Evolutionary conservation across 192 early-diverging fungal genomes (phyloP).

Genomic region (Coemansia sp.): DNA sequence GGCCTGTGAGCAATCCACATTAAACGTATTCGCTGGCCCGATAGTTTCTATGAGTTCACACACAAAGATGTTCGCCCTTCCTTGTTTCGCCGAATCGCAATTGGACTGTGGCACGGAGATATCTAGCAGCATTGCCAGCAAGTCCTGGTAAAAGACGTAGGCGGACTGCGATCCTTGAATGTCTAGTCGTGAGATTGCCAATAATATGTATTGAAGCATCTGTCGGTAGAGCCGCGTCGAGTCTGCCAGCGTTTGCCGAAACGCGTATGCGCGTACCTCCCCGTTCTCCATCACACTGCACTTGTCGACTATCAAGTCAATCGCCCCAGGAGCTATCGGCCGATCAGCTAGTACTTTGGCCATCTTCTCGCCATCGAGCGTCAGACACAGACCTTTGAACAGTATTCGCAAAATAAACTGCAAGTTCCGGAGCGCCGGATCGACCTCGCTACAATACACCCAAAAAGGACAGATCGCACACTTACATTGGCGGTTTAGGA

Average conservation of each 20-base stretch:
- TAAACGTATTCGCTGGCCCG: slow-evolving; percentile 38
- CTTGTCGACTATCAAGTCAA: slow-evolving; percentile 46
- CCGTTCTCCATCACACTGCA: slow-evolving; percentile 26
- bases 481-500: not conserved
- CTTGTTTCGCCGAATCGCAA: not conserved
- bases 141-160: slow-evolving; percentile 34
- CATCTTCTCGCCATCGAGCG: slow-evolving; percentile 14
- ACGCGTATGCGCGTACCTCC: slow-evolving; percentile 44
- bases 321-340: slow-evolving; percentile 29
- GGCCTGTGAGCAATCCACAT: slow-evolving; percentile 38
- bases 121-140: slow-evolving; percentile 31
- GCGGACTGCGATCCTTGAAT: slow-evolving; percentile 21
- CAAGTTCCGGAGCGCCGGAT: slow-evolving; percentile 36
- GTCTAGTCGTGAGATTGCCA: slow-evolving; percentile 42
- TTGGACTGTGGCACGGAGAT: slow-evolving; percentile 31
- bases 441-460: slow-evolving; percentile 19
- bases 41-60: slow-evolving; percentile 31
- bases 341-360: slow-evolving; percentile 37
- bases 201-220: slow-evolving; percentile 33
- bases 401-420: slow-evolving; percentile 40
- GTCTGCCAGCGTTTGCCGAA: slow-evolving; percentile 42
- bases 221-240: slow-evolving; percentile 30
- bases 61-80: slow-evolving; percentile 13
- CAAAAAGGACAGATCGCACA: not conserved
- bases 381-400: slow-evolving; percentile 33